These are phyloP conservation scores for Acaromyces ingoldii DNA, from an alignment of 1,284 basidiomycete genomes.

Conservation along the genomic window DNA sequence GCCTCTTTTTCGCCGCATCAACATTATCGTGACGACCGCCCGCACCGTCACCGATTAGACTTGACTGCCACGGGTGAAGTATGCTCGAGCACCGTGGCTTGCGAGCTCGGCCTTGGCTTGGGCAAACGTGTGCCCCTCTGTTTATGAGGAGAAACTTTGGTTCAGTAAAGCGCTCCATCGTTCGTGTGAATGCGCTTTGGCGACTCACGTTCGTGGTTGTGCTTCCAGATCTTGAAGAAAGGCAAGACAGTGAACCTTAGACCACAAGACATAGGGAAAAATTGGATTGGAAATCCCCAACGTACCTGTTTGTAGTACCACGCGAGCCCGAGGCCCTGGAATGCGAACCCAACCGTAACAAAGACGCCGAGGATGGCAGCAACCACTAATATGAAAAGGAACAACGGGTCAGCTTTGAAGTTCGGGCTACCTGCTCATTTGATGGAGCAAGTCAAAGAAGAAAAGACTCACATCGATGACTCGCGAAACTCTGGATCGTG, in stretches of 20 bases:
- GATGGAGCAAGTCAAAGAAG: too few relatives aligned
- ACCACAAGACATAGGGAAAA: not conserved
- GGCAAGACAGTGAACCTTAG: not conserved
- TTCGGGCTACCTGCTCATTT: too few relatives aligned
- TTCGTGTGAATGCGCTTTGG: not conserved
- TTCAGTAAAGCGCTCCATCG: not conserved
- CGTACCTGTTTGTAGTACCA: slow-evolving; percentile 64
- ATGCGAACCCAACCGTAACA: slow-evolving; percentile 76
- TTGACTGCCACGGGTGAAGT: slow-evolving; percentile 56
- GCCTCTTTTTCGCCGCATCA: too few relatives aligned
- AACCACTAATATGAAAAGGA: slow-evolving; percentile 15
- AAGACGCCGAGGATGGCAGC: slow-evolving; percentile 64
- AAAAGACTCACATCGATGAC: too few relatives aligned
- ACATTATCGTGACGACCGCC: not conserved
- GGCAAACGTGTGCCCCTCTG: slow-evolving; percentile 34
- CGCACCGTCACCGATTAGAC: too few relatives aligned
- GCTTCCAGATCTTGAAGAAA: slow-evolving; percentile 67
- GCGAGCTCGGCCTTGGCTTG: slow-evolving; percentile 81
- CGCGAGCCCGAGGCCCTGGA: slow-evolving; percentile 77
- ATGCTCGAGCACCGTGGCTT: slow-evolving; percentile 76
- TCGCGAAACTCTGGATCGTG: slow-evolving; percentile 64
- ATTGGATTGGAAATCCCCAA: not conserved
- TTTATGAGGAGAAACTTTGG: not conserved
- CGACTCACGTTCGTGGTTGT: slow-evolving; percentile 63
- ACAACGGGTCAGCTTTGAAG: too few relatives aligned